phyloP scores from a whole-genome alignment of 352 stramenopile species.

The Pythium biforme region DNA sequence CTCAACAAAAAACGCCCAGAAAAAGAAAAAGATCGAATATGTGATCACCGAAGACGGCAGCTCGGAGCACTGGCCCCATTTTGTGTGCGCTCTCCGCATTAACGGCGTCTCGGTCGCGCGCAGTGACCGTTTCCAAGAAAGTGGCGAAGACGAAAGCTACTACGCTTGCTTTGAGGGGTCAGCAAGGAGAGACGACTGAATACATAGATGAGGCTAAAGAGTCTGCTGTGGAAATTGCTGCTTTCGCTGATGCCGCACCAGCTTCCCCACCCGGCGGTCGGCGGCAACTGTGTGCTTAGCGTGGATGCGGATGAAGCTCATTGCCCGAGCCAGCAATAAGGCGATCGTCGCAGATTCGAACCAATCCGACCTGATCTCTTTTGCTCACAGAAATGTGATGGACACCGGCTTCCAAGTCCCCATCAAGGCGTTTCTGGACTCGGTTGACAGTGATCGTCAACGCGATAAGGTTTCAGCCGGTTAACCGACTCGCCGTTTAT shows the following conservation, averaged over 20 bases:
- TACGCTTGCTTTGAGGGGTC: constrained; percentile 37
- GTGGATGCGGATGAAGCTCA: constrained; percentile 76
- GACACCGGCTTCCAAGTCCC: constrained; percentile 41
- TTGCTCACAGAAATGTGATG: constrained; percentile 60
- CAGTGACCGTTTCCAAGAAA: constrained; percentile 74
- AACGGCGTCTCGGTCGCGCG: constrained; percentile 44
- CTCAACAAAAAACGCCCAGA: constrained; percentile 74
- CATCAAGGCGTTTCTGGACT: constrained; percentile 42
- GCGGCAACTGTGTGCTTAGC: constrained; percentile 51
- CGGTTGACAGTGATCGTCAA: constrained; percentile 32
- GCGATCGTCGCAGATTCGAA: constrained; percentile 21
- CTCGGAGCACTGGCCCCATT: constrained; percentile 57
- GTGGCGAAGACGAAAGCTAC: constrained; percentile 78
- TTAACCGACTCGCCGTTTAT: constrained; percentile 15
- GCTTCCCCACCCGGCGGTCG: background rate
- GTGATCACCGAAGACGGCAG: constrained; percentile 53
- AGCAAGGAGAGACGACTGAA: background rate
- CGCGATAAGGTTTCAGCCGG: background rate
- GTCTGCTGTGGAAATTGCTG: background rate
- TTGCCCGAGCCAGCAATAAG: constrained; percentile 51
- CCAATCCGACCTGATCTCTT: constrained; percentile 43
- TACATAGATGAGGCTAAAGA: background rate
- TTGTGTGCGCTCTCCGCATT: constrained; percentile 57
- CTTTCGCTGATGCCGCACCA: background rate
- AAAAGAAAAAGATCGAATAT: constrained; percentile 63